These are phyloP conservation scores for Holtermannia corniformis DNA, from an alignment of 768 basidiomycete genomes.

Conservation along the genomic window DNA sequence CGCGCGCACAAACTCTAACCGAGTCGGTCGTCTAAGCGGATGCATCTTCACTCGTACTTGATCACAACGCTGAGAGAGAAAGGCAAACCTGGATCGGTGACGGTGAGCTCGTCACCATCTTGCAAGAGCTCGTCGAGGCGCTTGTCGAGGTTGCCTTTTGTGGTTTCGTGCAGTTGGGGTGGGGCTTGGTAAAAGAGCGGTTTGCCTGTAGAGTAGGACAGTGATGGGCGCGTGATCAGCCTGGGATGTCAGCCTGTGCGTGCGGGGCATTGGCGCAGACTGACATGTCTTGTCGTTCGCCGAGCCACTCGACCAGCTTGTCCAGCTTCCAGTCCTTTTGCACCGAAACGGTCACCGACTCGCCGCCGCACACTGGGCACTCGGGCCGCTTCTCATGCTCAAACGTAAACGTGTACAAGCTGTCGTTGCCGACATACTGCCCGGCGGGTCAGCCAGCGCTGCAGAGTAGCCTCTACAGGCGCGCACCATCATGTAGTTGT, in stretches of 20 bases:
- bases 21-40: background rate
- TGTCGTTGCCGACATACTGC: constrained; percentile 94
- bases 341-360: constrained; percentile 64
- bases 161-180: constrained; percentile 76
- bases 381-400: constrained; percentile 85
- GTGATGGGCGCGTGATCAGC: constrained; percentile 92
- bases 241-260: constrained; percentile 44
- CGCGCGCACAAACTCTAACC: no score
- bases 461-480: background rate
- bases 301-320: constrained; percentile 72
- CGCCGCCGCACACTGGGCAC: constrained; percentile 95
- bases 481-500: constrained; percentile 72
- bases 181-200: constrained; percentile 91
- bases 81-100: constrained; percentile 80
- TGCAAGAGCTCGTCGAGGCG: constrained; percentile 70
- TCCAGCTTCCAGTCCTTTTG: constrained; percentile 70
- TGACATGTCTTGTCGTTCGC: constrained; percentile 83
- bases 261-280: constrained; percentile 32
- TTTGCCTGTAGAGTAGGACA: constrained; percentile 55
- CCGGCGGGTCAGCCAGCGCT: background rate
- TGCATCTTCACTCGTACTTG: constrained; percentile 11
- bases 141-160: constrained; percentile 83
- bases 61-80: constrained; percentile 56
- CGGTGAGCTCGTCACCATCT: constrained; percentile 66
- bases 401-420: constrained; percentile 94